Evolutionary conservation across 2,329 filamentous ascomycete species (phyloP), one percentile per base, ranked within the genome.

Genomic region (Paracoccidioides brasiliensis): DNA sequence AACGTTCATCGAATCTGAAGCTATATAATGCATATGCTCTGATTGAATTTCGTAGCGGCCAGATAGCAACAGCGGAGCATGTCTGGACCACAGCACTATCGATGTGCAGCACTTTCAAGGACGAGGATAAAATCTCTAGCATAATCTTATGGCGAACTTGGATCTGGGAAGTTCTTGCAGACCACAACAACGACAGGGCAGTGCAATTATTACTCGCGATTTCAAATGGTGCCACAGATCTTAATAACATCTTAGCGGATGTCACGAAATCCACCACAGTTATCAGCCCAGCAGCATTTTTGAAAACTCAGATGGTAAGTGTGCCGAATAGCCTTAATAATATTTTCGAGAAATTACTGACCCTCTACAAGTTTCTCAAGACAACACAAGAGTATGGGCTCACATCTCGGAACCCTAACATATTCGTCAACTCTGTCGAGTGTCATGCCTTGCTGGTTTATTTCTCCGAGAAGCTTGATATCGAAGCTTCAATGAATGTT

Each of bases 11-110:
- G 0, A 85, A 82, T 61, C 67, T 87, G 3, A 73, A 76, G 12
- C 73, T 96, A 0, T 96, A 94, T 69, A 86, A 89, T 61, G 81
- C 83, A 0, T 95, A 91, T 64, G 88, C 85, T 0, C 70, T 88
- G 12, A 80, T 89, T 3, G 88, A 95, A 68, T 76, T 72, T 60
- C 73, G 74, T 1, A 78, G 77, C 35, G 80, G 77, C 0, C 83
- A 85, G 30, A 61, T 66, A 1, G 75, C 80, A 0, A 73, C 81
- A 49, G 83, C 85, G 4, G 72, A 76, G 28, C 82, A 80, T 53
- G 82, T 93, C 0, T 79, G 91, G 63, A 67, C 76, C 1, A 84
- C 85, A 1, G 84, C 88, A 1, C 73, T 88, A n/a, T 74, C 74
- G 2, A 80, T 83, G 76, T 75, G 71, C 54, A 64, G 65, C n/a